Evolutionary conservation across 2,329 filamentous ascomycete species (phyloP).

Genomic region (Botrytis porri): DNA sequence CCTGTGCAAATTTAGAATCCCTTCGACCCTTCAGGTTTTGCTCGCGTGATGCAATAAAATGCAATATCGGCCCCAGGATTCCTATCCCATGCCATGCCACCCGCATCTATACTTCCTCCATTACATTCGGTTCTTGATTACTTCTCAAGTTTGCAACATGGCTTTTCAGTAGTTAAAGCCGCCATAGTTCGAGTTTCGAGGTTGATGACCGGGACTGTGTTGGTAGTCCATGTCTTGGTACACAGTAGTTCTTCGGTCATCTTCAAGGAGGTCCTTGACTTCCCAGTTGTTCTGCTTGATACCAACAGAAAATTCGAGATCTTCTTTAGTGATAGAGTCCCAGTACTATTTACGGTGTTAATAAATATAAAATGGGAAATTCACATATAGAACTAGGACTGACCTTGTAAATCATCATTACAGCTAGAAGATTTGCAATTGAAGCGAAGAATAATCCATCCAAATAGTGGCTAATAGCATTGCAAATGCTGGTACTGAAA

Average conservation of each 20-base stretch:
- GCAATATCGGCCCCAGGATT: background rate
- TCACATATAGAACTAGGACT: slow-evolving; percentile 26
- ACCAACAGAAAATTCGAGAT: slow-evolving; percentile 96
- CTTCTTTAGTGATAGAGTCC: slow-evolving; percentile 98
- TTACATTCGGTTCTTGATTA: slow-evolving; percentile 8
- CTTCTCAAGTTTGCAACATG: background rate
- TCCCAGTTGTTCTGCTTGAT: slow-evolving; percentile 98
- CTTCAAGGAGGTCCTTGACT: slow-evolving; percentile 74
- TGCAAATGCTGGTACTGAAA: slow-evolving; percentile 82
- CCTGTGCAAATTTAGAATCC: slow-evolving; percentile 14
- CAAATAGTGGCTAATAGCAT: slow-evolving; percentile 81
- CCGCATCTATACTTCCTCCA: background rate
- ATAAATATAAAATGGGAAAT: background rate
- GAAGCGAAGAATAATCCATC: slow-evolving; percentile 95
- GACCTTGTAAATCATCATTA: slow-evolving; percentile 99
- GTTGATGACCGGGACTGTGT: slow-evolving; percentile 25
- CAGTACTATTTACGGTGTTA: slow-evolving; percentile 65
- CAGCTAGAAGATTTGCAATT: slow-evolving; percentile 85
- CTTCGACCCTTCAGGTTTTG: background rate
- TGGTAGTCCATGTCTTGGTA: slow-evolving; percentile 38
- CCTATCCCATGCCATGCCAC: background rate
- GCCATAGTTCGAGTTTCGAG: slow-evolving; percentile 38
- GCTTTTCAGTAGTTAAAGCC: slow-evolving; percentile 32
- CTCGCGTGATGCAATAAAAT: background rate
- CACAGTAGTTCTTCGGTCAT: slow-evolving; percentile 36